A percentile compares a stretch with the other conserved stretches of the same genome.
phyloP scores from a whole-genome alignment of 2,329 filamentous ascomycete species.

The Cordyceps tenuipes region DNA sequence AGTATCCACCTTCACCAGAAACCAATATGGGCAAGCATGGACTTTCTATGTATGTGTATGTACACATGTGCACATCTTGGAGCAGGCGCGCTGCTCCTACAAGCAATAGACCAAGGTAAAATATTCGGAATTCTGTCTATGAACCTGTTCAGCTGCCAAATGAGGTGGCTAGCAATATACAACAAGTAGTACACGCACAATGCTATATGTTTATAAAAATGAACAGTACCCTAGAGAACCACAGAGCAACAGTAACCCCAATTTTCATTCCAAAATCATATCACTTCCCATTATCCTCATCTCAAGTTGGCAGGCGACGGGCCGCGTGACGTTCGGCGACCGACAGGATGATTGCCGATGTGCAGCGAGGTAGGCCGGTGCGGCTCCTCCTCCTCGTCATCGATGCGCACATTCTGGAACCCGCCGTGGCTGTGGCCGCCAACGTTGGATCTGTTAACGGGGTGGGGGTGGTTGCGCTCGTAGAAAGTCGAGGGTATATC shows the following conservation, averaged over 20 bases:
- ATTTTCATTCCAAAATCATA: not conserved
- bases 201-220: slow-evolving; percentile 1
- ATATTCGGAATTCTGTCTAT: not conserved
- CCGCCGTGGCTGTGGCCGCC: not conserved
- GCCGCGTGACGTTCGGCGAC: slow-evolving; percentile 1
- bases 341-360: not conserved
- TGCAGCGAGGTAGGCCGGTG: slow-evolving; percentile 1
- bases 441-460: not conserved
- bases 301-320: not conserved
- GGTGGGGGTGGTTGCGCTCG: slow-evolving; percentile 9
- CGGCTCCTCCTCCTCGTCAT: slow-evolving; percentile 7
- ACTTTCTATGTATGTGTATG: too few species aligned
- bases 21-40: too few species aligned
- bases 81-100: not conserved
- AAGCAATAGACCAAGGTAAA: not conserved
- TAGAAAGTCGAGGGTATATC: slow-evolving; percentile 20
- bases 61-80: too few species aligned
- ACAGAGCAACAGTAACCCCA: not conserved
- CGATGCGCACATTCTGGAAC: slow-evolving; percentile 6
- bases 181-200: not conserved
- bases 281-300: not conserved
- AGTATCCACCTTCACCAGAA: too few species aligned
- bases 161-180: not conserved
- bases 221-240: not conserved
- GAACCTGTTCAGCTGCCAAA: not conserved